Evolutionary conservation across 2,329 filamentous ascomycete genomes (phyloP).

Genomic region (Coleophoma crateriformis): DNA sequence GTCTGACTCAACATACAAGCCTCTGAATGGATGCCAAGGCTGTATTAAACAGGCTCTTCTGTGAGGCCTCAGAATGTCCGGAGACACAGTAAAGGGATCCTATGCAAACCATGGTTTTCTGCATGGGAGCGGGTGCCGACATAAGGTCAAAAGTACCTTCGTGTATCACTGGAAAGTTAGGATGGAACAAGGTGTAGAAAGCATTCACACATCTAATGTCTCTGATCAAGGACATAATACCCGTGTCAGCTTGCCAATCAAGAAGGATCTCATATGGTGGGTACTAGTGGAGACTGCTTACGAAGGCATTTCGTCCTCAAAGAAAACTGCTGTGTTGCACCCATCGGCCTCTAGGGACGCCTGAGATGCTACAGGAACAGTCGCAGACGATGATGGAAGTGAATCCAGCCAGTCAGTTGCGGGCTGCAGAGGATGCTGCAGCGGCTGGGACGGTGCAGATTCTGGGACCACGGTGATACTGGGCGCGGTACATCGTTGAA

Average conservation of each 20-base stretch:
- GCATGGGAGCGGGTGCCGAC: constrained; percentile 2
- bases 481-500: neutral
- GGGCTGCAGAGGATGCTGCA: neutral
- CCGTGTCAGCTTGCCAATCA: neutral
- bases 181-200: constrained; percentile 4
- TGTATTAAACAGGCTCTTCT: constrained; percentile 1
- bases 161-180: constrained; percentile 4
- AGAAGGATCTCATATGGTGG: too few relatives aligned
- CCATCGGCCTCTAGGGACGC: too few relatives aligned
- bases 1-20: neutral
- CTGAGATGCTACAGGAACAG: too few relatives aligned
- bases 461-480: neutral
- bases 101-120: constrained; percentile 4
- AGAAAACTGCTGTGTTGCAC: too few relatives aligned
- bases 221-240: neutral
- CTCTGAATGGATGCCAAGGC: constrained; percentile 2
- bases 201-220: constrained; percentile 1
- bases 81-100: constrained; percentile 4
- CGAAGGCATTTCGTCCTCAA: too few relatives aligned
- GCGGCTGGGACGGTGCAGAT: neutral
- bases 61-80: neutral
- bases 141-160: constrained; percentile 6
- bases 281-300: too few relatives aligned
- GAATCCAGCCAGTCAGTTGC: constrained; percentile 2
- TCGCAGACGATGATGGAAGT: too few relatives aligned